Percentiles rank a stretch among this genome's conserved stretches.
phyloP scores from a whole-genome alignment of 2,329 filamentous ascomycete species.

The Pseudogymnoascus verrucosus region DNA sequence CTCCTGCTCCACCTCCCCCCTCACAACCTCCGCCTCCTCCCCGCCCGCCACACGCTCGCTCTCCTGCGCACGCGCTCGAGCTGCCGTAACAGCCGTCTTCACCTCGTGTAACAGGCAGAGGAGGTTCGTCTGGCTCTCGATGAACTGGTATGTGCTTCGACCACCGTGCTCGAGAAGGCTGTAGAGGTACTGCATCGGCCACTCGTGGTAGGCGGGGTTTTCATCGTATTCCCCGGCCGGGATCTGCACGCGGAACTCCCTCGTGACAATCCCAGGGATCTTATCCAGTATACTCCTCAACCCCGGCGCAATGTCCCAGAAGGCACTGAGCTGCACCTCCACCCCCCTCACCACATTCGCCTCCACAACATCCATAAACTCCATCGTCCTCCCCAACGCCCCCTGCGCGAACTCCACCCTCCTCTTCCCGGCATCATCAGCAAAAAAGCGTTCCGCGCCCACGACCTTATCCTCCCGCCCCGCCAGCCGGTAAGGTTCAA shows the following conservation, averaged over 20 bases:
- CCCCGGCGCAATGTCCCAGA: conserved; percentile 94
- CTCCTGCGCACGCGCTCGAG: conserved; percentile 59
- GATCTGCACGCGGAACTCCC: conserved; percentile 64
- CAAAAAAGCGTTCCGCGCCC: conserved; percentile 75
- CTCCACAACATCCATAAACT: conserved; percentile 73
- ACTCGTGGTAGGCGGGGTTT: conserved; percentile 71
- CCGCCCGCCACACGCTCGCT: conserved; percentile 42
- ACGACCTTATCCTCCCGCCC: conserved; percentile 71
- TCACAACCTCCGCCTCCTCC: conserved; percentile 33
- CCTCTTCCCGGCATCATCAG: conserved; percentile 66
- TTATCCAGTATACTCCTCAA: conserved; percentile 71
- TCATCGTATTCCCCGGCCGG: conserved; percentile 73
- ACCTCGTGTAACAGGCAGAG: conserved; percentile 88
- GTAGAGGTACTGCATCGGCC: conserved; percentile 86
- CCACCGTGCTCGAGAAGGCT: conserved; percentile 77
- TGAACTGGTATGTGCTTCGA: conserved; percentile 93
- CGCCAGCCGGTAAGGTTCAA: conserved; percentile 69
- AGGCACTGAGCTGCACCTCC: conserved; percentile 83
- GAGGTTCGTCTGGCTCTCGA: conserved; percentile 87
- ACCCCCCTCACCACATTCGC: conserved; percentile 80
- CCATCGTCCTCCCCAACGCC: conserved; percentile 62
- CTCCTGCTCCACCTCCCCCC: conserved; percentile 44
- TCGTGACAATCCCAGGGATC: conserved; percentile 45
- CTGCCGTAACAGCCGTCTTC: conserved; percentile 66
- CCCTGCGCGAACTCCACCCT: conserved; percentile 64